A percentile compares a stretch with the other conserved stretches of the same genome.
Conservation (phyloP, 2,329 filamentous ascomycete species). For the Microcyclosporella mali region DNA sequence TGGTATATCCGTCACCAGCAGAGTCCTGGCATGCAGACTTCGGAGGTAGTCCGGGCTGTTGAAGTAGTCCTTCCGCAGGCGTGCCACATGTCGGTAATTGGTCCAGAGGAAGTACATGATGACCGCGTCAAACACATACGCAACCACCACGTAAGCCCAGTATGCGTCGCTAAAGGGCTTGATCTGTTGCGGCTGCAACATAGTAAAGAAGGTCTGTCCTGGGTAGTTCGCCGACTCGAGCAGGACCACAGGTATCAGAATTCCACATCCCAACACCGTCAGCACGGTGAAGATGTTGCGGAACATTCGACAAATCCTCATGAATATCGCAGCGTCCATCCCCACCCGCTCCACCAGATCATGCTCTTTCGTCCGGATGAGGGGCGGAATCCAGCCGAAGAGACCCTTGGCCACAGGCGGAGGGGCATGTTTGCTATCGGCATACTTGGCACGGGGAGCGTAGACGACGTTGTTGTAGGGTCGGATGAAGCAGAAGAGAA, state of each 20-base stretch:
- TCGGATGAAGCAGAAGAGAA: slow-evolving; percentile 81
- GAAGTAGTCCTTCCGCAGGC: slow-evolving; percentile 71
- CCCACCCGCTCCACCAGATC: slow-evolving; percentile 76
- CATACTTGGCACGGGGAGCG: slow-evolving; percentile 86
- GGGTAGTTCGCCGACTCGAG: slow-evolving; percentile 26
- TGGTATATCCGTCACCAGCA: slow-evolving; percentile 76
- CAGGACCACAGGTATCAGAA: slow-evolving; percentile 74
- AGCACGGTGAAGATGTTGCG: slow-evolving; percentile 79
- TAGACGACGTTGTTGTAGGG: slow-evolving; percentile 91
- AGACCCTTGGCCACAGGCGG: slow-evolving; percentile 80
- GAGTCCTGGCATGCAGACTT: slow-evolving; percentile 67
- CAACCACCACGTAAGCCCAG: slow-evolving; percentile 55
- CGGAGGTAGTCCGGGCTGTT: slow-evolving; percentile 80
- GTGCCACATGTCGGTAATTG: slow-evolving; percentile 72
- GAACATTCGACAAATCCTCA: slow-evolving; percentile 85
- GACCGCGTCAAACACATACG: slow-evolving; percentile 65
- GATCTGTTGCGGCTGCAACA: slow-evolving; percentile 53
- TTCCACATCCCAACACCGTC: slow-evolving; percentile 63
- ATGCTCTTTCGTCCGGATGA: slow-evolving; percentile 71
- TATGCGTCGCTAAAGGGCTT: slow-evolving; percentile 38
- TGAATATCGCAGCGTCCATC: slow-evolving; percentile 83
- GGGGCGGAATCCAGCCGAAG: slow-evolving; percentile 77
- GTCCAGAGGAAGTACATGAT: slow-evolving; percentile 79
- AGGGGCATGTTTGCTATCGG: slow-evolving; percentile 82
- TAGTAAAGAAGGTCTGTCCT: slow-evolving; percentile 40